phyloP scores from a whole-genome alignment of 2,329 filamentous ascomycete genomes.

The Hyphodiscus sp. region DNA sequence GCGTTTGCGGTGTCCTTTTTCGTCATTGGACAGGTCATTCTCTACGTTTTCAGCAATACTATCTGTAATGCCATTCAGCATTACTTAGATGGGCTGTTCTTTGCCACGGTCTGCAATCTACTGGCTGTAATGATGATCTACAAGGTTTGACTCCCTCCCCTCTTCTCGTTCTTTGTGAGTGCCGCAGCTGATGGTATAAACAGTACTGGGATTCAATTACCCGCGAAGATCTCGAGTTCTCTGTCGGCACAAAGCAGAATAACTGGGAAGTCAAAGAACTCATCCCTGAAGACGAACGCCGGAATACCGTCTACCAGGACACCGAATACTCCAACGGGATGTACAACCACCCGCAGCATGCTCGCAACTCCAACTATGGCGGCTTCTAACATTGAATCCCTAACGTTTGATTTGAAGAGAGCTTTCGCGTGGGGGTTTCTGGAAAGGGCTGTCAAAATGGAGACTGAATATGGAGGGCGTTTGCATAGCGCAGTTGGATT shows the following conservation, averaged over 20 bases:
- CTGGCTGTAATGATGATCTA: conserved; percentile 99
- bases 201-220: conserved; percentile 99
- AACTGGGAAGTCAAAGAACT: conserved; percentile 98
- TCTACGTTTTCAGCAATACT: conserved; percentile 81
- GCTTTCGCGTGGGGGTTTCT: not conserved
- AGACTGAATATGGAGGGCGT: not conserved
- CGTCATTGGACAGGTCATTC: conserved; percentile 80
- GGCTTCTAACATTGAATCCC: conserved; percentile 23
- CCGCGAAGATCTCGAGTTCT: conserved; percentile 96
- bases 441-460: not conserved
- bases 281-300: conserved; percentile 28
- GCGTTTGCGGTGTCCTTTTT: conserved; percentile 88
- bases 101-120: conserved; percentile 89
- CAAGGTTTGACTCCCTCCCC: conserved; percentile 56
- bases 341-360: conserved; percentile 16
- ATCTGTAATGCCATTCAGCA: conserved; percentile 84
- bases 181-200: not conserved
- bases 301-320: conserved; percentile 30
- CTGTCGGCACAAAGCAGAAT: conserved; percentile 88
- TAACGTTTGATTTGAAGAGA: not conserved
- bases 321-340: conserved; percentile 21
- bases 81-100: conserved; percentile 91
- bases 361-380: conserved; percentile 29
- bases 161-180: not conserved
- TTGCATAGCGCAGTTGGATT: conserved; percentile 6